Base-by-base conservation (phyloP, 441 rosid species). In the Mallotus japonicus region DNA sequence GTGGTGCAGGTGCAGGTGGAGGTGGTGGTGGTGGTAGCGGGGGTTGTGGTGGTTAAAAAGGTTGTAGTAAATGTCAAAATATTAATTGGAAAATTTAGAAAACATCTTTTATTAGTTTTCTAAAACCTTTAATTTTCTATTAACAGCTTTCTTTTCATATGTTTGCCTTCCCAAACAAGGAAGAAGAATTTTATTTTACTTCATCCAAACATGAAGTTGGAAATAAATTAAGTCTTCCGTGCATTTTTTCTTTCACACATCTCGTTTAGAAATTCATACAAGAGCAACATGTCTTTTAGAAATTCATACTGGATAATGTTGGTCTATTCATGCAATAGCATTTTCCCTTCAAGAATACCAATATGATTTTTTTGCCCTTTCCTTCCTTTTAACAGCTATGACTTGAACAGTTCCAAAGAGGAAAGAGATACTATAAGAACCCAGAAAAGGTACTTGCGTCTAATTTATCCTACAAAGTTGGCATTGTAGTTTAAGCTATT, bases 391-490 rank as follows among this genome's bases (percentile, higher is more conserved):
- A 58, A 77, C 87, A 89, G 93, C 61, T 87, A 83, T 76, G 87
- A 88, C 58, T 85, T 92, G 79, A 93, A 83, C 79, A 89, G 93
- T 78, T 83, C 96, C 56, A 82, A 84, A 80, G 91, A 89, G 79
- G 92, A 92, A 82, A 81, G 98, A 69, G 89, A 93, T 42, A 56
- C 71, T 0, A 75, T 83, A 42, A 87, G 78, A 76, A 78, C 78
- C 62, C 87, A 81, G 78, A 92, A 87, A 76, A 90, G 97, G 98
- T 93, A 73, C 55, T 55, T 59, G 67, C 68, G 12, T 17, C 46
- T 6, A 65, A 17, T 72, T 75, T 42, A 42, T 42, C 46, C 20
- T 62, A 32, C 3, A 59, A 57, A 17, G n/a, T 40, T 32, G 53
- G 60, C 68, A 37, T 32, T 34, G 72, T 60, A 63, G 20, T 50